A percentile compares a stretch with the other conserved stretches of the same genome.
phyloP scores from a whole-genome alignment of 2,329 filamentous ascomycete genomes.

The Fusarium sp. region DNA sequence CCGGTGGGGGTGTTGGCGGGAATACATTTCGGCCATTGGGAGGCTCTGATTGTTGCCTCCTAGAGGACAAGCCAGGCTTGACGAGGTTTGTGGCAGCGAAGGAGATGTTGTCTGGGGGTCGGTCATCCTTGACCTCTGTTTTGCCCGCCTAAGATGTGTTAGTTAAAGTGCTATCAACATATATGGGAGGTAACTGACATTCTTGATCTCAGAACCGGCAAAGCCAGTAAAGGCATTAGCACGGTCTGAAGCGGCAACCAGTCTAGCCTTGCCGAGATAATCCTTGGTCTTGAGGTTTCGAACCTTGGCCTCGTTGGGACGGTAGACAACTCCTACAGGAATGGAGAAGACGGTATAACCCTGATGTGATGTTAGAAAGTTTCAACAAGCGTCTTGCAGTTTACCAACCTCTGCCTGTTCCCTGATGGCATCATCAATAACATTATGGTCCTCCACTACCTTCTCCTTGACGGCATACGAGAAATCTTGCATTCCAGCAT shows the following conservation, averaged over 20 bases:
- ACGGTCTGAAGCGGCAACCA: slow-evolving; percentile 88
- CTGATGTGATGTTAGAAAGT: slow-evolving; percentile 58
- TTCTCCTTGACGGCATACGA: slow-evolving; percentile 94
- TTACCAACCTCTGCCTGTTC: slow-evolving; percentile 86
- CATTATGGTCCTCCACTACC: slow-evolving; percentile 94
- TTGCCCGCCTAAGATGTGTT: slow-evolving; percentile 58
- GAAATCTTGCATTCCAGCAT: slow-evolving; percentile 90
- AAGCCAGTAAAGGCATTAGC: slow-evolving; percentile 86
- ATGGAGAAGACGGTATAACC: slow-evolving; percentile 99
- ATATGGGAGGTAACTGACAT: slow-evolving; percentile 57
- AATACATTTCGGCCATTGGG: slow-evolving; percentile 84
- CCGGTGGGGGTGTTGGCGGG: slow-evolving; percentile 97
- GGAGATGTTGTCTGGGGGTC: slow-evolving; percentile 85
- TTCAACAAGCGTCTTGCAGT: background rate
- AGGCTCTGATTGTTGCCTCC: slow-evolving; percentile 87
- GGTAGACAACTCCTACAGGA: slow-evolving; percentile 92
- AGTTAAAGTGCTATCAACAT: slow-evolving; percentile 15
- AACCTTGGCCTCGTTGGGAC: slow-evolving; percentile 97
- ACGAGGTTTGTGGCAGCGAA: slow-evolving; percentile 94
- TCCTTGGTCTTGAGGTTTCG: slow-evolving; percentile 98
- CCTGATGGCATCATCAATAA: slow-evolving; percentile 95
- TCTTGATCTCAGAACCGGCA: slow-evolving; percentile 81
- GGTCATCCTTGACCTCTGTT: slow-evolving; percentile 75
- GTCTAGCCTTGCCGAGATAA: slow-evolving; percentile 93
- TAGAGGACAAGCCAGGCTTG: slow-evolving; percentile 82